Evolutionary conservation across 495 filamentous ascomycete species (phyloP), one percentile per base, ranked within the genome.

Genomic region (Hamigera avellanea): DNA sequence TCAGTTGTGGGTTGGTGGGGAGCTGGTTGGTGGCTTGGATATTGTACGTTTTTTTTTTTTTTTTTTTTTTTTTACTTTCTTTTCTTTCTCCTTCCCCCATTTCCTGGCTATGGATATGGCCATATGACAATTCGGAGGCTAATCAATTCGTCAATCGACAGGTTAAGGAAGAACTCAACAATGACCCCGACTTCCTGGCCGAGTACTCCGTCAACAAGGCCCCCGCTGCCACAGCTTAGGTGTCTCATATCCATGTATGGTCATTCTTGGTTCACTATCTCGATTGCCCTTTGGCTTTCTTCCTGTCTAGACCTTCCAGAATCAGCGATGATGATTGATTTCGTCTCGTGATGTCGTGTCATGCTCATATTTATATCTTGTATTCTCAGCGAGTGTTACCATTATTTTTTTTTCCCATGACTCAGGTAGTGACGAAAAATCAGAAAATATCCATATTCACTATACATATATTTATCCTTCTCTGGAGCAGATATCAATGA

Each of bases 11-110:
- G 68, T 88, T 7, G 62, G 68, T 38, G 86, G 88, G 1, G 78
- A 89, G 49, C 56, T 95, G 40, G 77, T 94, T n/a, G 87, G 88
- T 26, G 88, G 87, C 2, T 65, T 99, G 52, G 93, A 96, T 65
- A 96, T 96, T 58, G 91, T 96, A 66, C 53, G 87, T 81, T 34
- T 18, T 21, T 18, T 29, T 9, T 25, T 42, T 23, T 12, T 26
- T 36, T 33, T 13, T 31, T 17, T 32, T 26, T 32, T 35, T 16
- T 26, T 27, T 15, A 10, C 6, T 25, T 10, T 23, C 34, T 25
- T 40, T 15, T 29, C n/a, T n/a, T n/a, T n/a, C n/a, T n/a, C n/a
- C n/a, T n/a, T n/a, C n/a, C n/a, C n/a, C n/a, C n/a, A n/a, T n/a
- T n/a, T n/a, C n/a, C n/a, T n/a, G n/a, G n/a, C n/a, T 9, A 23